Conservation (phyloP, 2,329 filamentous ascomycete genomes). For the Teratosphaeria pseudoeucalypti region DNA sequence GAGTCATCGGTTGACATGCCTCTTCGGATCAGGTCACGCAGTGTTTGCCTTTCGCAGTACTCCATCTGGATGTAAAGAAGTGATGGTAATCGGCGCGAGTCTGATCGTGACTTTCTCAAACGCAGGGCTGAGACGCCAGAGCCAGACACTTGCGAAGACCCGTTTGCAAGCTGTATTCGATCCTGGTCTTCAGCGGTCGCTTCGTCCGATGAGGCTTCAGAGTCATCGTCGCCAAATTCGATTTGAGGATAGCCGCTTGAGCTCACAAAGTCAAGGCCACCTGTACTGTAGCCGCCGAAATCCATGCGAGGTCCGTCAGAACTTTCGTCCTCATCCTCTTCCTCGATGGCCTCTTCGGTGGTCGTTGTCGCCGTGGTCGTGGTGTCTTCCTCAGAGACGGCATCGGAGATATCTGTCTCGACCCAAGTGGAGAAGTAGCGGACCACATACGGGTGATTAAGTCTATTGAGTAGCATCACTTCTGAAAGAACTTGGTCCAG, state of each 20-base stretch:
- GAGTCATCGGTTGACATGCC: constrained; percentile 67
- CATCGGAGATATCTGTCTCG: constrained; percentile 48
- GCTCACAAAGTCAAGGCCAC: constrained; percentile 87
- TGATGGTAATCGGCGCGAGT: constrained; percentile 47
- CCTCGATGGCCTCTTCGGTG: constrained; percentile 21
- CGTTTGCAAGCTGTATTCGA: constrained; percentile 7
- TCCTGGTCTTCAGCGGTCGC: constrained; percentile 32
- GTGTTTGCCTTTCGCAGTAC: constrained; percentile 86
- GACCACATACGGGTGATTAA: constrained; percentile 81
- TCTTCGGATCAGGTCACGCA: constrained; percentile 75
- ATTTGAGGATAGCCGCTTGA: constrained; percentile 68
- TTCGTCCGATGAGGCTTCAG: constrained; percentile 31
- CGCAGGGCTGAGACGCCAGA: constrained; percentile 8
- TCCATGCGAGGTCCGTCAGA: constrained; percentile 49
- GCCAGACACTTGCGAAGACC: constrained; percentile 4
- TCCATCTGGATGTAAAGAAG: constrained; percentile 98
- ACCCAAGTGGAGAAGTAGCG: constrained; percentile 95
- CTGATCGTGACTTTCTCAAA: constrained; percentile 37
- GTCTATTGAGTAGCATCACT: constrained; percentile 77
- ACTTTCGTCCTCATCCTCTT: constrained; percentile 13
- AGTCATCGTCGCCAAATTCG: constrained; percentile 59
- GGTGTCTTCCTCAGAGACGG: constrained; percentile 12
- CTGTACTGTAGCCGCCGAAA: constrained; percentile 55
- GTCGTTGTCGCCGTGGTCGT: constrained; percentile 6
- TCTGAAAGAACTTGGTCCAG: constrained; percentile 76